Evolutionary conservation across 2,329 filamentous ascomycete genomes (phyloP), one percentile per base, ranked within the genome.

Genomic region (Chalaropsis thielavioides): DNA sequence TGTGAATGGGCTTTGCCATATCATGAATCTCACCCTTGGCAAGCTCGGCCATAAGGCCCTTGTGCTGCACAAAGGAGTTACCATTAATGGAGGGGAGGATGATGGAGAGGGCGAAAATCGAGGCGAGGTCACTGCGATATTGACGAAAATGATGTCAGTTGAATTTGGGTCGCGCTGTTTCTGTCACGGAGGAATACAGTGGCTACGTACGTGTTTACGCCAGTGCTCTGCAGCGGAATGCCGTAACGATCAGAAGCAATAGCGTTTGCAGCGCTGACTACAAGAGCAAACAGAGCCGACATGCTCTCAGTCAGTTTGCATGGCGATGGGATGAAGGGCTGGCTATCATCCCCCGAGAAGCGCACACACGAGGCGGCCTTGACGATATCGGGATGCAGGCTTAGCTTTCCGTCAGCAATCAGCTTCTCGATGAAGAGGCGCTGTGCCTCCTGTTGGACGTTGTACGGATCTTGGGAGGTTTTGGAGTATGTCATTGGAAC

Each of bases 301-400:
- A 73, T 76, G 74, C 69, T 78, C 73, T 71, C 78, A 76, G 19
- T 79, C 69, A 61, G 74, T 72, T 22, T 78, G 75, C 69, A 78
- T 74, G 69, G 79, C 74, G 38, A 67, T 64, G 67, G 61, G 4
- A 61, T 51, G 40, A 68, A 61, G 1, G 51, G 61, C 66, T 73
- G 69, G 62, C 77, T 56, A 24, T 65, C 64, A 15, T 51, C 46
- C 1, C 64, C 64, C 19, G 49, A 22, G 27, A 65, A 62, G 24
- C 27, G 19, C 6, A 65, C 59, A 41, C 46, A 17, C 17, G 58
- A 51, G 15, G 64, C 59, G 11, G 64, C 59, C 22, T 54, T 54
- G 8, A 44, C 27, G 40, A 65, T 56, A 38, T 44, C 35, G 3
- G 64, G 17, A 2, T 61, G 64, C 10, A 65, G 40, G n/a, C 27